phyloP scores from a whole-genome alignment of 2,329 filamentous ascomycete species.

The Capronia americana region DNA sequence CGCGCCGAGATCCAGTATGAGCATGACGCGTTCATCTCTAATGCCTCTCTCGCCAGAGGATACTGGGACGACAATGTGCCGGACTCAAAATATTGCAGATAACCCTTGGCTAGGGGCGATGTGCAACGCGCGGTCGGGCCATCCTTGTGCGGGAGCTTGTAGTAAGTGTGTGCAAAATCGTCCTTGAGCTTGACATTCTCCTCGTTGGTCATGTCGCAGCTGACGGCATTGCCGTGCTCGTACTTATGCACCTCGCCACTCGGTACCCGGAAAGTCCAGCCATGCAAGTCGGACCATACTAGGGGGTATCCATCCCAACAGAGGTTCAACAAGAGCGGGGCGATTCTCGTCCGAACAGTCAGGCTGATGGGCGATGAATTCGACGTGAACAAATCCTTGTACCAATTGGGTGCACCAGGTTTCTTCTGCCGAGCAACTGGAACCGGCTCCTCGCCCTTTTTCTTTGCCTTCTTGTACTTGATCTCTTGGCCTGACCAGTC shows the following conservation, averaged over 20 bases:
- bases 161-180: slow-evolving; percentile 73
- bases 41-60: slow-evolving; percentile 86
- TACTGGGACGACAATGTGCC: slow-evolving; percentile 87
- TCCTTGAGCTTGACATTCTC: slow-evolving; percentile 68
- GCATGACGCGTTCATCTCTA: slow-evolving; percentile 98
- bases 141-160: slow-evolving; percentile 96
- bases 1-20: slow-evolving; percentile 99
- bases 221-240: slow-evolving; percentile 71
- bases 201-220: slow-evolving; percentile 79
- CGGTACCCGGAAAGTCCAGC: slow-evolving; percentile 88
- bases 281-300: slow-evolving; percentile 90
- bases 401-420: slow-evolving; percentile 95
- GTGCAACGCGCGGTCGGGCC: slow-evolving; percentile 83
- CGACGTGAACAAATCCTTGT: slow-evolving; percentile 85
- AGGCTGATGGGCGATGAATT: slow-evolving; percentile 71
- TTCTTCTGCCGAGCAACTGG: slow-evolving; percentile 86
- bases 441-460: slow-evolving; percentile 78
- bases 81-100: slow-evolving; percentile 88
- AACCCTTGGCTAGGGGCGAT: slow-evolving; percentile 89
- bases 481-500: slow-evolving; percentile 96
- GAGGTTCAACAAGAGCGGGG: slow-evolving; percentile 81
- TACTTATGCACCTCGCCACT: slow-evolving; percentile 68
- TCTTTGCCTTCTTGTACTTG: slow-evolving; percentile 89
- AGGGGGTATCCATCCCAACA: slow-evolving; percentile 89
- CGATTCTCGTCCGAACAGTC: slow-evolving; percentile 84